Evolutionary conservation across 345 rosid species (phyloP), one percentile per base, ranked within the genome.

Genomic region (Salix suchowensis): DNA sequence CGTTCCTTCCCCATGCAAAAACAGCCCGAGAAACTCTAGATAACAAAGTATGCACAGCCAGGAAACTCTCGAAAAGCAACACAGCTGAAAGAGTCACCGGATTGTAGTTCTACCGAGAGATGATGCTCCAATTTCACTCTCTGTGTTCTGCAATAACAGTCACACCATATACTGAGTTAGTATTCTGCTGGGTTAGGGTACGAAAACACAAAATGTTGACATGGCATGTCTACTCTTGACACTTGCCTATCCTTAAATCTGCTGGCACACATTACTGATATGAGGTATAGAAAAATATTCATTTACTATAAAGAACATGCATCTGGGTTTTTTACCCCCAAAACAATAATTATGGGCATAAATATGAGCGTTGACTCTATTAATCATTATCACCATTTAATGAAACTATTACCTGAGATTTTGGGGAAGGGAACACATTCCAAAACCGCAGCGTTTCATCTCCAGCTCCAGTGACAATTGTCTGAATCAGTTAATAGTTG

Each of bases 391-490:
- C 67, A 37, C 28, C 69, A 40, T 28, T 14, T 44, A 69, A 65
- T 55, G 46, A 40, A 58, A 11, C 37, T 42, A 75, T 76, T 82
- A 92, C 99, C 97, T 92, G 97, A 76, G 93, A 96, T 79, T 94
- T 96, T 0, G 94, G 98, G 66, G 97, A 90, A 61, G 98, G 99
- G 84, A 96, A 96, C 68, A 96, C 97, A 40, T 91, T 94, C 99
- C 99, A 96, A 83, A 96, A 96, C 81, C 98, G 86, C 34, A 94
- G 84, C 0, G 99, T 96, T 82, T 96, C 99, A 78, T 96, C 98
- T 77, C 99, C 99, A 68, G 99, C 99, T 83, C 99, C 99, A 0
- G 99, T 94, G 81, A 94, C 99, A 26, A 96, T 96, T 14, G 93
- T 92, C 99, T 96, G 90, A 70, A 74, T 73, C 81, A 79, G 34